phyloP scores from a whole-genome alignment of 1,139 yeast species.

The Debaryomyces subglobosus region DNA sequence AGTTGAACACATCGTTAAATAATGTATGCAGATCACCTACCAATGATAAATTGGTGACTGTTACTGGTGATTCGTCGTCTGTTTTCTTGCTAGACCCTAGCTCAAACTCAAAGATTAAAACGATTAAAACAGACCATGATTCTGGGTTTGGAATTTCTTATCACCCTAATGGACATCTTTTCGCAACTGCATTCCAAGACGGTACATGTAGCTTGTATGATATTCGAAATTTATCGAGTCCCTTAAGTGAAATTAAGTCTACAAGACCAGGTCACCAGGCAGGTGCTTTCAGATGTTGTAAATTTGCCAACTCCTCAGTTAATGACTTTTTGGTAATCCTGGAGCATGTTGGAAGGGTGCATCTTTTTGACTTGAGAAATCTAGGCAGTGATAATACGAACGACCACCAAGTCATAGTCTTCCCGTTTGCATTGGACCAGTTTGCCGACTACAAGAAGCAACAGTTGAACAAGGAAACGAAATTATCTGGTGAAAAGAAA shows the following conservation, averaged over 20 bases:
- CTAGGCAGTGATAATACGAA: constrained; percentile 46
- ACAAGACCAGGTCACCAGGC: constrained; percentile 61
- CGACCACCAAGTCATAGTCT: constrained; percentile 70
- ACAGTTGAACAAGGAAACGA: constrained; percentile 8
- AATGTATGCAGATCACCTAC: constrained; percentile 39
- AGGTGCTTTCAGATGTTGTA: constrained; percentile 68
- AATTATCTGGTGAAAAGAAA: background rate
- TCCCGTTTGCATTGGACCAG: constrained; percentile 49
- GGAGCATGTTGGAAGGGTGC: constrained; percentile 88
- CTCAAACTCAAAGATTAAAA: constrained; percentile 23
- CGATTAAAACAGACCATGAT: constrained; percentile 62
- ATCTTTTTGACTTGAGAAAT: constrained; percentile 75
- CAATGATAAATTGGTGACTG: constrained; percentile 34
- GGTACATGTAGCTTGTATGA: constrained; percentile 82
- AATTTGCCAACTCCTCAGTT: constrained; percentile 66
- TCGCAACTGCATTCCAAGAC: constrained; percentile 84
- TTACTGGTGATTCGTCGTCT: constrained; percentile 46
- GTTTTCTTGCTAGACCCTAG: constrained; percentile 43
- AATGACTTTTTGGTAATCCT: constrained; percentile 76
- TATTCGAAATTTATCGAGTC: constrained; percentile 57
- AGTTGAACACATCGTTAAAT: constrained; percentile 43
- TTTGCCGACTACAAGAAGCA: constrained; percentile 31
- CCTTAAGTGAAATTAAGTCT: constrained; percentile 58
- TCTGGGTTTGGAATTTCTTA: constrained; percentile 86
- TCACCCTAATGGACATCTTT: constrained; percentile 68